phyloP scores from a whole-genome alignment of 768 basidiomycete genomes.

The Calvatia gigantea region DNA sequence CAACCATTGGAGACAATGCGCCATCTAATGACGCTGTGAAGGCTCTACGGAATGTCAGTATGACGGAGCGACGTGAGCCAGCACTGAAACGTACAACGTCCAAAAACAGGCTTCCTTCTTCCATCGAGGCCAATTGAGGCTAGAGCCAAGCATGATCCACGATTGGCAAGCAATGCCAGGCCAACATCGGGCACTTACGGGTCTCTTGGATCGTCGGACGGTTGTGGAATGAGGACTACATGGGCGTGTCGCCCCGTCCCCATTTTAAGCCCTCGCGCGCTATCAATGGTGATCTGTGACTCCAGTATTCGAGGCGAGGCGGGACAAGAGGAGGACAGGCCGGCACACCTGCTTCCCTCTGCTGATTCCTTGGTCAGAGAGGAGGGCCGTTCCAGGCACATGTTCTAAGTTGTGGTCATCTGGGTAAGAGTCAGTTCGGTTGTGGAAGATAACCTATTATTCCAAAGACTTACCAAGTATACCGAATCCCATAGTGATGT shows the following conservation, averaged over 20 bases:
- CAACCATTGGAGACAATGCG: constrained; percentile 39
- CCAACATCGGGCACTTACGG: constrained; percentile 27
- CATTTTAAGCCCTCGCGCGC: constrained; percentile 30
- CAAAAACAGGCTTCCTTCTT: constrained; percentile 45
- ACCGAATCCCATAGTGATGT: constrained; percentile 31
- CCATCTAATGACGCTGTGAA: constrained; percentile 40
- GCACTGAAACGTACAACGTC: constrained; percentile 28
- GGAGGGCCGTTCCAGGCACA: constrained; percentile 38
- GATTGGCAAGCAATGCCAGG: not conserved
- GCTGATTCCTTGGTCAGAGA: constrained; percentile 35
- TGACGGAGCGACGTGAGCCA: not conserved
- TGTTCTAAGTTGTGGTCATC: constrained; percentile 33
- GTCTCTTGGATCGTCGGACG: constrained; percentile 39
- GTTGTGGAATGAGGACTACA: constrained; percentile 39
- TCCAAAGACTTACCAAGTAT: constrained; percentile 28
- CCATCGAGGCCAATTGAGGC: constrained; percentile 42
- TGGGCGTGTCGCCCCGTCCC: constrained; percentile 34
- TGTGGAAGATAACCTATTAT: not conserved
- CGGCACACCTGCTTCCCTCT: constrained; percentile 28
- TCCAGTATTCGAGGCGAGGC: not conserved
- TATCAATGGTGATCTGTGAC: constrained; percentile 27
- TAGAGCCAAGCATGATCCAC: constrained; percentile 13
- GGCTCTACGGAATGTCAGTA: too few relatives aligned
- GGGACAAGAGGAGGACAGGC: not conserved
- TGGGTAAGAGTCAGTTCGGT: constrained; percentile 6